These are phyloP conservation scores for Talaromyces sp. DNA, from an alignment of 2,329 filamentous ascomycete genomes.

Conservation along the genomic window DNA sequence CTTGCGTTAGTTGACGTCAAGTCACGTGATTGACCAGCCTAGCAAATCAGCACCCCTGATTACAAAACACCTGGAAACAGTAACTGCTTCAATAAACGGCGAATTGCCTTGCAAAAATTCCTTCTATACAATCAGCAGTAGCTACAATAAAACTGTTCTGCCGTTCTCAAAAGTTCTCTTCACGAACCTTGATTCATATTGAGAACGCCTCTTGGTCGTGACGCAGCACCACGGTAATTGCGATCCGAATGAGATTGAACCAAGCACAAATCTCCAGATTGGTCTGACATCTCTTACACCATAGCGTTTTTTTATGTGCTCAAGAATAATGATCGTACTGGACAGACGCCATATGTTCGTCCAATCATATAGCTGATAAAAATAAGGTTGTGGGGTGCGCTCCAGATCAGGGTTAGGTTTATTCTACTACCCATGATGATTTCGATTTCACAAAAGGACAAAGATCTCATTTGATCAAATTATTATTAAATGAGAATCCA, in stretches of 20 bases:
- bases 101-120: background rate
- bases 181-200: background rate
- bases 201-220: background rate
- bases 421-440: background rate
- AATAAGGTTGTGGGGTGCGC: background rate
- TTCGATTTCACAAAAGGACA: background rate
- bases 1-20: slow-evolving; percentile 9
- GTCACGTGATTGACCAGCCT: background rate
- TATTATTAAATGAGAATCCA: background rate
- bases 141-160: background rate
- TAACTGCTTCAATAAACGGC: too few species aligned
- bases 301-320: background rate
- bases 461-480: background rate
- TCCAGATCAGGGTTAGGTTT: background rate
- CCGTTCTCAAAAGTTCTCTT: background rate
- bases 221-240: background rate
- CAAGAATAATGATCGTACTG: background rate
- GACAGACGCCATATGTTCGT: background rate
- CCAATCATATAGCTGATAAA: background rate
- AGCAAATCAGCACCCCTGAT: background rate
- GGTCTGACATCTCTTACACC: too few species aligned
- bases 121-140: background rate
- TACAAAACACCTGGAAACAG: too few species aligned
- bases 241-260: background rate
- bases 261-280: background rate